Conservation (phyloP, 129 eudicot genomes). For the Chrysanthemum makinoi region DNA sequence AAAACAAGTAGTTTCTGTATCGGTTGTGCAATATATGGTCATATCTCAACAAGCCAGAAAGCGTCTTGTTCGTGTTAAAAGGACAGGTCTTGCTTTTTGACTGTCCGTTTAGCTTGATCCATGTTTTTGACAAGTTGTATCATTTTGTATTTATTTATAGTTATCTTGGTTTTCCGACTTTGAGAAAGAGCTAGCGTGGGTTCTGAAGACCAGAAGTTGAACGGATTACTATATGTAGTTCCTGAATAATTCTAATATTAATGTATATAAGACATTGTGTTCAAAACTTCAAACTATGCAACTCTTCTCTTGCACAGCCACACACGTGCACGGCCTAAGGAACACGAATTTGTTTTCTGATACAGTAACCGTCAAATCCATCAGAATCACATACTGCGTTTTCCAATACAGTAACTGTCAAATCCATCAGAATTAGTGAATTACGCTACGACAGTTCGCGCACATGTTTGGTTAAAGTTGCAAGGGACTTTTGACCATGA, state of each 20-base stretch:
- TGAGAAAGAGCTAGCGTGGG: conserved; percentile 28
- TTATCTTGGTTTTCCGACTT: conserved; percentile 21
- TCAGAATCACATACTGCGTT: background rate
- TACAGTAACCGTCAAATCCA: background rate
- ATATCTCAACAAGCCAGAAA: conserved; percentile 5
- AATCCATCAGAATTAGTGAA: background rate
- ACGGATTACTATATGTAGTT: conserved; percentile 26
- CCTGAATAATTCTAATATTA: conserved; percentile 1
- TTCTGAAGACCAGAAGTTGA: conserved; percentile 16
- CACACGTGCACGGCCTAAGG: background rate
- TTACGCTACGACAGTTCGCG: background rate
- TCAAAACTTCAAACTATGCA: conserved; percentile 8
- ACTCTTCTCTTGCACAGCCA: conserved; percentile 1
- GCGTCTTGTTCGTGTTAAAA: too few species aligned
- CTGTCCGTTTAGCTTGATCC: background rate
- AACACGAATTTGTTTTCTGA: background rate
- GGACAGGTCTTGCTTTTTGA: background rate
- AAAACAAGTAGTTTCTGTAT: conserved; percentile 7
- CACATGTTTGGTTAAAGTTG: background rate
- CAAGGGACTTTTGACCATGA: background rate
- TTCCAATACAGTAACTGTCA: background rate
- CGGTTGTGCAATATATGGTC: conserved; percentile 10
- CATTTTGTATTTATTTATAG: conserved; percentile 25
- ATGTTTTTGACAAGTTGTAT: conserved; percentile 17
- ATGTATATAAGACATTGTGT: conserved; percentile 27